Conservation (phyloP, 106 monocot species). For the Hemerocallis citrina region DNA sequence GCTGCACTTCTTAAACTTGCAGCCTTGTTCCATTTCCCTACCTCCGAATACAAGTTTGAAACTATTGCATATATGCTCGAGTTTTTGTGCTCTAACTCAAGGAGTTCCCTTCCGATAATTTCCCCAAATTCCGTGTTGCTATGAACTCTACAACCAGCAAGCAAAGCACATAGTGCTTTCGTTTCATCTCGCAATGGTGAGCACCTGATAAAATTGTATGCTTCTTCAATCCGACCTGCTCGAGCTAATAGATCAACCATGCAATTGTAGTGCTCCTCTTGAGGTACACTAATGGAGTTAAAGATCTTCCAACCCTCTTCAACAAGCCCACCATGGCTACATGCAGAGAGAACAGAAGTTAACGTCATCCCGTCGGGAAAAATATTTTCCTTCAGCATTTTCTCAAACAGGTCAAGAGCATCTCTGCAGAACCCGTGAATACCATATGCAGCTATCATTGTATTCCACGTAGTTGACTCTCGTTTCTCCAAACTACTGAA, state of each 20-base stretch:
- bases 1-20: conserved; percentile 19
- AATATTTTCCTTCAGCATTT: conserved; percentile 35
- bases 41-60: conserved; percentile 35
- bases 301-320: conserved; percentile 54
- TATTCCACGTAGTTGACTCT: conserved; percentile 30
- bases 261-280: conserved; percentile 47
- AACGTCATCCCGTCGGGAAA: conserved; percentile 37
- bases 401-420: conserved; percentile 34
- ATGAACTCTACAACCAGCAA: conserved; percentile 49
- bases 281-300: conserved; percentile 28
- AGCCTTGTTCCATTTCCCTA: conserved; percentile 38
- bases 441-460: conserved; percentile 56
- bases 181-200: conserved; percentile 19
- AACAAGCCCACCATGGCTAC: conserved; percentile 49
- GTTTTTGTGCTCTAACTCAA: conserved; percentile 30
- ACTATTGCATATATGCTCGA: conserved; percentile 30
- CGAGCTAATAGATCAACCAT: conserved; percentile 57
- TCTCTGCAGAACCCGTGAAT: conserved; percentile 34
- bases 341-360: conserved; percentile 54
- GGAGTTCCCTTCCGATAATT: conserved; percentile 24
- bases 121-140: conserved; percentile 38
- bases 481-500: conserved; percentile 26
- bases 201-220: conserved; percentile 27
- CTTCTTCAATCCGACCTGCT: conserved; percentile 48
- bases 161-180: conserved; percentile 34